Conservation (phyloP, 1,139 yeast genomes). For the Pichia sp. region DNA sequence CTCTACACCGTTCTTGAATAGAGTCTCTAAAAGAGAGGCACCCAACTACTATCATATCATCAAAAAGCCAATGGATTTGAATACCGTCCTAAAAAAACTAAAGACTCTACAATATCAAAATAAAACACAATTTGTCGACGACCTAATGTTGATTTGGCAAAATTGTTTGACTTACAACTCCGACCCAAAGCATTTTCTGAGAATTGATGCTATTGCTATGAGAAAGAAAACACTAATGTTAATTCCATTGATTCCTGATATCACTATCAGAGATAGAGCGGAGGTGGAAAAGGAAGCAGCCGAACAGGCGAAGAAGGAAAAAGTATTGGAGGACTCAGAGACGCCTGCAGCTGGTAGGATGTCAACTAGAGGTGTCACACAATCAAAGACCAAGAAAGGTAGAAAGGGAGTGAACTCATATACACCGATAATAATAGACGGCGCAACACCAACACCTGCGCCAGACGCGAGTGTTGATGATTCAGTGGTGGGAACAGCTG, state of each 20-base stretch:
- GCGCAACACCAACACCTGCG: too few relatives aligned
- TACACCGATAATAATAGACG: too few relatives aligned
- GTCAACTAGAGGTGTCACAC: slow-evolving; percentile 26
- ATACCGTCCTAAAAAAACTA: slow-evolving; percentile 86
- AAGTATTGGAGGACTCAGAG: slow-evolving; percentile 37
- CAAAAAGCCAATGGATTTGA: slow-evolving; percentile 93
- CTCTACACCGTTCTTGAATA: slow-evolving; percentile 90
- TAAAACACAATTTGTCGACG: slow-evolving; percentile 86
- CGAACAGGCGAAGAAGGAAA: slow-evolving; percentile 52
- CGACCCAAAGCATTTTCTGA: slow-evolving; percentile 85
- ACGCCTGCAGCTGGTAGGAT: slow-evolving; percentile 36
- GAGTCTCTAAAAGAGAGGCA: slow-evolving; percentile 94
- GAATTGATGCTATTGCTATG: slow-evolving; percentile 96
- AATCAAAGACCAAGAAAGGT: slow-evolving; percentile 20
- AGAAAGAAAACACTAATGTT: slow-evolving; percentile 75
- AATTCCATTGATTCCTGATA: slow-evolving; percentile 83
- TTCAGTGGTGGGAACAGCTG: not conserved
- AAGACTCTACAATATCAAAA: slow-evolving; percentile 75
- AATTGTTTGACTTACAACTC: slow-evolving; percentile 91
- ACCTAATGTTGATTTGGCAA: slow-evolving; percentile 89
- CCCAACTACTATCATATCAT: slow-evolving; percentile 90
- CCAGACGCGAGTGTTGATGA: too few relatives aligned
- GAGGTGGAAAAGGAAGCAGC: slow-evolving; percentile 85
- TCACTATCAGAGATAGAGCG: slow-evolving; percentile 67
- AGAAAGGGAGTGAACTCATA: too few relatives aligned